Conservation (phyloP, 2,329 filamentous ascomycete species). For the Monilinia fructicola region DNA sequence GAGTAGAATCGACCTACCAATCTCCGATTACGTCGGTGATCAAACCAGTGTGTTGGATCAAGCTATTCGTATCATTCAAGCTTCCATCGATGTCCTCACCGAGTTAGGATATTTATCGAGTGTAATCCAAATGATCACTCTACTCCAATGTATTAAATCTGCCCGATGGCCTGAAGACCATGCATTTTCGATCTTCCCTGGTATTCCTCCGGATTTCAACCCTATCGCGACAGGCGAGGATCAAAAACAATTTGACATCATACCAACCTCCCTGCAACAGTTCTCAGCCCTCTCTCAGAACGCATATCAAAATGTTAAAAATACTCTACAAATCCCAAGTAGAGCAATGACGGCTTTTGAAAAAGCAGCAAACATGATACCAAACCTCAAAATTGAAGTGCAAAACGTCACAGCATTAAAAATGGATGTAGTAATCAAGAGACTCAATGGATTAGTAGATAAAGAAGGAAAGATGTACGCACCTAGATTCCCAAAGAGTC, state of each 20-base stretch:
- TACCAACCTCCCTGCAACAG: slow-evolving; percentile 40
- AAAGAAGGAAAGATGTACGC: slow-evolving; percentile 77
- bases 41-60: slow-evolving; percentile 89
- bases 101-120: slow-evolving; percentile 82
- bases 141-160: slow-evolving; percentile 90
- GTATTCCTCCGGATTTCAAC: slow-evolving; percentile 51
- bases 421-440: slow-evolving; percentile 62
- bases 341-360: slow-evolving; percentile 49
- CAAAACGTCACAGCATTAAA: slow-evolving; percentile 60
- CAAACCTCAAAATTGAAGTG: slow-evolving; percentile 64
- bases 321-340: slow-evolving; percentile 52
- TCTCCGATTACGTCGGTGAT: slow-evolving; percentile 95
- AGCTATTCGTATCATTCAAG: slow-evolving; percentile 94
- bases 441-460: slow-evolving; percentile 65
- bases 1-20: slow-evolving; percentile 87
- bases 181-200: slow-evolving; percentile 76
- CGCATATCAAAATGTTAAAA: slow-evolving; percentile 47
- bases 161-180: slow-evolving; percentile 87
- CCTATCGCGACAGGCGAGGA: slow-evolving; percentile 9
- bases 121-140: slow-evolving; percentile 75
- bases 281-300: slow-evolving; percentile 36
- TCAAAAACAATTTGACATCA: slow-evolving; percentile 36
- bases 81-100: slow-evolving; percentile 87
- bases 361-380: slow-evolving; percentile 65
- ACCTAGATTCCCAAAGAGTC: slow-evolving; percentile 87